Evolutionary conservation across 257 asterid genomes (phyloP).

Genomic region (Nicotiana sylvestris): DNA sequence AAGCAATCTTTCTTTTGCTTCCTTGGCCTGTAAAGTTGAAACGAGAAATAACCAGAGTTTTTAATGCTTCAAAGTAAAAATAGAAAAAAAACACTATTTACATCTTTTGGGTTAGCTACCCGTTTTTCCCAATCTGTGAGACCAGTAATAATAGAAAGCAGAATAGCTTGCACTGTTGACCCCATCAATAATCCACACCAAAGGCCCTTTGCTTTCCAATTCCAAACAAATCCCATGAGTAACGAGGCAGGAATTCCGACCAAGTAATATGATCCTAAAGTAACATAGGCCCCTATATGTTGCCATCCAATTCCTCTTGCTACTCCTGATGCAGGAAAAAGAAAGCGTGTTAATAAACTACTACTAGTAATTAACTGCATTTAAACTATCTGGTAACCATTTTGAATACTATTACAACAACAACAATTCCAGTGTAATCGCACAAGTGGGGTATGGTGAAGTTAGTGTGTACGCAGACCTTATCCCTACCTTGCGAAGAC

Average conservation of each 20-base stretch:
- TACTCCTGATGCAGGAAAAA: constrained; percentile 33
- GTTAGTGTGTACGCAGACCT: too few species aligned
- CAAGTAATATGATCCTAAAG: constrained; percentile 40
- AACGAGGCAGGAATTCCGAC: constrained; percentile 68
- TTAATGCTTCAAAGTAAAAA: too few species aligned
- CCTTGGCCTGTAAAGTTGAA: constrained; percentile 34
- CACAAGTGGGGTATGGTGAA: too few species aligned
- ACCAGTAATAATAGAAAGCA: constrained; percentile 44
- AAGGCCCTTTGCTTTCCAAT: constrained; percentile 49
- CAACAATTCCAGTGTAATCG: too few species aligned
- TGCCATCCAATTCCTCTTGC: constrained; percentile 91
- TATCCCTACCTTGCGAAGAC: too few species aligned
- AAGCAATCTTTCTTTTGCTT: constrained; percentile 37
- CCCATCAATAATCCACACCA: constrained; percentile 76
- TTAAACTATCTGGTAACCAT: too few species aligned
- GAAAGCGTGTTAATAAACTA: not conserved
- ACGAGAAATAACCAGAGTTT: not conserved
- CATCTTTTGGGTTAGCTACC: constrained; percentile 24
- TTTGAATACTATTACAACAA: too few species aligned
- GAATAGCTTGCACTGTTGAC: constrained; percentile 41
- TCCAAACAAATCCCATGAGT: constrained; percentile 53
- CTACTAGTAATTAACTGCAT: too few species aligned
- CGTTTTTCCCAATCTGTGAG: constrained; percentile 66
- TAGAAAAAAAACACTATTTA: too few species aligned
- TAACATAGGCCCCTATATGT: constrained; percentile 57